phyloP scores from a whole-genome alignment of 2,329 filamentous ascomycete species.

The Hypomyces perniciosus region DNA sequence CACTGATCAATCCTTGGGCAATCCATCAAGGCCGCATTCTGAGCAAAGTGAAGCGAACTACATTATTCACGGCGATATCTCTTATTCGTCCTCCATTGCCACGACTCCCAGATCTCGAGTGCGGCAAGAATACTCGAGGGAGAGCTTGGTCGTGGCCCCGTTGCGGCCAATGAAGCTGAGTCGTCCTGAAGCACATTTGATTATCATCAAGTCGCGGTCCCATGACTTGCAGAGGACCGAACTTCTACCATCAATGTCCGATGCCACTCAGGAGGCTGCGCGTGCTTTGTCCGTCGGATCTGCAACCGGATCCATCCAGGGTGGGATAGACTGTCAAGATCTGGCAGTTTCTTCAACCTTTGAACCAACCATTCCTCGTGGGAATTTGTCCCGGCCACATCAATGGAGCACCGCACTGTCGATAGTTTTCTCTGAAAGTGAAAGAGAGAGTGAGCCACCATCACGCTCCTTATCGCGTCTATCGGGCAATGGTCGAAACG shows the following conservation, averaged over 20 bases:
- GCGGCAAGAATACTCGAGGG: conserved; percentile 50
- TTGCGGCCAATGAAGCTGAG: conserved; percentile 31
- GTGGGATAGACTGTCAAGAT: conserved; percentile 19
- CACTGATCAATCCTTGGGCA: conserved; percentile 31
- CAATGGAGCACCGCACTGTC: conserved; percentile 61
- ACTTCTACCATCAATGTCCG: conserved; percentile 52
- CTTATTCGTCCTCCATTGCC: conserved; percentile 35
- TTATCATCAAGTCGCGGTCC: conserved; percentile 45
- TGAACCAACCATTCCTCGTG: conserved; percentile 3
- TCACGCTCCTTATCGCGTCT: conserved; percentile 43
- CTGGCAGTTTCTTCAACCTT: conserved; percentile 2
- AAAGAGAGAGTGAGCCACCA: conserved; percentile 43
- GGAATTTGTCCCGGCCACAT: conserved; percentile 28
- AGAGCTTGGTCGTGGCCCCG: conserved; percentile 54
- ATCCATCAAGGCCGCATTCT: conserved; percentile 28
- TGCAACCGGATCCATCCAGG: conserved; percentile 13
- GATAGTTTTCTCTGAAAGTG: conserved; percentile 57
- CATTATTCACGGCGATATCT: conserved; percentile 43
- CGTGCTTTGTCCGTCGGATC: conserved; percentile 19
- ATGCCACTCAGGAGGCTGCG: conserved; percentile 44
- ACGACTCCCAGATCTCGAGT: conserved; percentile 27
- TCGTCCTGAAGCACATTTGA: conserved; percentile 37
- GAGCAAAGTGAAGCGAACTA: conserved; percentile 46
- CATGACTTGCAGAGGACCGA: conserved; percentile 47
- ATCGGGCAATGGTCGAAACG: conserved; percentile 41